Conservation (phyloP, 768 basidiomycete genomes). For the Exsudoporus frostii region DNA sequence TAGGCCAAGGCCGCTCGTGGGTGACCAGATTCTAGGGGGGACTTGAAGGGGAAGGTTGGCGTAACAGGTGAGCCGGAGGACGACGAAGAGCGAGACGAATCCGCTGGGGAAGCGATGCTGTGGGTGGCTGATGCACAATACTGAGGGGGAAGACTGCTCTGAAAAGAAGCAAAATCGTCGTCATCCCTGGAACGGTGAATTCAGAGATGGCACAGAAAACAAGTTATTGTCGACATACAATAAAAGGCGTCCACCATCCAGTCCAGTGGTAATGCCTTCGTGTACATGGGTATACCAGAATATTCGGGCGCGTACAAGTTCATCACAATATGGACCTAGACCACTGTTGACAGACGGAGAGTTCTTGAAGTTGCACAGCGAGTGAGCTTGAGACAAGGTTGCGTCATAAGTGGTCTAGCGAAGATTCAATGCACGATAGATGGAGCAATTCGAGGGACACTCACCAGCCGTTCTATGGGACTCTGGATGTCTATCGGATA, state of each 20-base stretch:
- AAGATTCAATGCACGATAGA: slow-evolving; percentile 6
- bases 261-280: slow-evolving; percentile 78
- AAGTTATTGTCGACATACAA: slow-evolving; percentile 49
- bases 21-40: slow-evolving; percentile 23
- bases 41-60: slow-evolving; percentile 23
- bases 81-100: slow-evolving; percentile 36
- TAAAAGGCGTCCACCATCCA: slow-evolving; percentile 80
- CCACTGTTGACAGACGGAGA: slow-evolving; percentile 46
- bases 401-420: slow-evolving; percentile 70
- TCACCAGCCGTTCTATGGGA: slow-evolving; percentile 25
- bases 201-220: slow-evolving; percentile 3
- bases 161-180: slow-evolving; percentile 75
- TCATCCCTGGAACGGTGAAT: slow-evolving; percentile 46
- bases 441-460: background rate
- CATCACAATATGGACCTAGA: slow-evolving; percentile 54
- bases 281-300: slow-evolving; percentile 90
- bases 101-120: slow-evolving; percentile 32
- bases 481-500: slow-evolving; percentile 24
- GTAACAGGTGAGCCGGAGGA: slow-evolving; percentile 19
- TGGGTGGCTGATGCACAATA: slow-evolving; percentile 29
- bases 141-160: slow-evolving; percentile 52
- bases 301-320: slow-evolving; percentile 66
- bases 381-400: slow-evolving; percentile 76
- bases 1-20: slow-evolving; percentile 43
- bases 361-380: slow-evolving; percentile 59